Evolutionary conservation across 2,329 filamentous ascomycete genomes (phyloP), one percentile per base, ranked within the genome.

Genomic region (Tolypocladium ovalisporum): DNA sequence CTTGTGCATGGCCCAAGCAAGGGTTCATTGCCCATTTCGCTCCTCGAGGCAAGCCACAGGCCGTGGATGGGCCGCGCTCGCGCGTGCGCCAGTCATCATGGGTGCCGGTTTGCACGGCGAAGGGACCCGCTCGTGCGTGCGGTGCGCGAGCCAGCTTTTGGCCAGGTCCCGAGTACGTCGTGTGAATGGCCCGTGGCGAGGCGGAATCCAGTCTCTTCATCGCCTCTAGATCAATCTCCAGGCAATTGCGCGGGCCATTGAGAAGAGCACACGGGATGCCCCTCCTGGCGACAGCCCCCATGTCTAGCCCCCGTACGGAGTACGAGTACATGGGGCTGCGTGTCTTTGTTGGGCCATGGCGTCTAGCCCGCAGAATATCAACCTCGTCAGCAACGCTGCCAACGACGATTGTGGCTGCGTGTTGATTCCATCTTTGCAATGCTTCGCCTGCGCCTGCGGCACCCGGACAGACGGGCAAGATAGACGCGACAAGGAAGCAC

Each of bases 51-150:
- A 39, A 51, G 56, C 42, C 42, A 54, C 40, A 17, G 52, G 40
- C 52, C 42, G 52, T 29, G 52, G 17, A 57, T 54, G 56, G 56
- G 56, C 56, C 52, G 56, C 42, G 52, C 42, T 22, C 55, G 55
- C 55, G 40, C n/a, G 54, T 51, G 55, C 49, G 55, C 55, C 55
- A 56, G 36, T 7, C 17, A 39, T 17, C 39, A 37, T 44, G 53
- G 37, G 27, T 51, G 47, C 44, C 44, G 6, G 27, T 34, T 49
- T 37, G 55, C 47, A 56, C 35, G 35, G 24, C 47, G 36, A 37
- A 8, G 47, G 24, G 47, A 27, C 36, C 27, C 27, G 27, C 27
- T 19, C 24, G 42, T 47, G 42, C 42, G 24, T 47, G 6, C 42
- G 44, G 44, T 34, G 47, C 47, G 44, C n/a, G 47, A 51, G 47